Conservation (phyloP, 2,329 filamentous ascomycete genomes). For the Monilinia polystroma region DNA sequence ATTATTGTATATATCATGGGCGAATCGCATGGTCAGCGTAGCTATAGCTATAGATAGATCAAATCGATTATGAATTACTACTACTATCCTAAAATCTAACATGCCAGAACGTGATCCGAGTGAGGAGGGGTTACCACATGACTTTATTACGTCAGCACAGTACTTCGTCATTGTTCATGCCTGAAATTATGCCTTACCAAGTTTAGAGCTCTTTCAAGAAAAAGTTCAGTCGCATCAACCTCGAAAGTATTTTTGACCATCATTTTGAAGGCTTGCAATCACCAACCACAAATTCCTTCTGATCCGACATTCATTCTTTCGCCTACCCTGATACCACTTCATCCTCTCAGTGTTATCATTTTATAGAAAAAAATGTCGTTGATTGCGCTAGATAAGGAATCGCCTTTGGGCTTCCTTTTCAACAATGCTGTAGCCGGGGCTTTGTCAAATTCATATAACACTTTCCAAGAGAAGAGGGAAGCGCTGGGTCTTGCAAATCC, state of each 20-base stretch:
- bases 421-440: constrained; percentile 70
- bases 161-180: constrained; percentile 14
- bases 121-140: background rate
- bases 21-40: too few species aligned
- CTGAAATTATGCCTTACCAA: constrained; percentile 11
- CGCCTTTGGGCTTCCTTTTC: constrained; percentile 64
- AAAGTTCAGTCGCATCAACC: constrained; percentile 26
- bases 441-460: constrained; percentile 73
- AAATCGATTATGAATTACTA: too few species aligned
- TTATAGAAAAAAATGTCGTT: constrained; percentile 34
- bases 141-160: constrained; percentile 6
- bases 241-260: constrained; percentile 21
- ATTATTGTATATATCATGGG: too few species aligned
- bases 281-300: constrained; percentile 19
- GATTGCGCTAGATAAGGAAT: constrained; percentile 42
- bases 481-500: constrained; percentile 89
- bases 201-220: constrained; percentile 25
- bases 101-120: constrained; percentile 13
- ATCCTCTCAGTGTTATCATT: constrained; percentile 9
- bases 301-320: constrained; percentile 19
- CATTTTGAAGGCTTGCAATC: constrained; percentile 13
- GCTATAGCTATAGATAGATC: too few species aligned
- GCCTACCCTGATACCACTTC: background rate
- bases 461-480: constrained; percentile 81
- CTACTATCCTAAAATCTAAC: too few species aligned